Percentiles rank a stretch among this genome's conserved stretches.
These are phyloP conservation scores for Setaria italica DNA, from an alignment of 202 grass and related monocot genomes.

Conservation along the genomic window DNA sequence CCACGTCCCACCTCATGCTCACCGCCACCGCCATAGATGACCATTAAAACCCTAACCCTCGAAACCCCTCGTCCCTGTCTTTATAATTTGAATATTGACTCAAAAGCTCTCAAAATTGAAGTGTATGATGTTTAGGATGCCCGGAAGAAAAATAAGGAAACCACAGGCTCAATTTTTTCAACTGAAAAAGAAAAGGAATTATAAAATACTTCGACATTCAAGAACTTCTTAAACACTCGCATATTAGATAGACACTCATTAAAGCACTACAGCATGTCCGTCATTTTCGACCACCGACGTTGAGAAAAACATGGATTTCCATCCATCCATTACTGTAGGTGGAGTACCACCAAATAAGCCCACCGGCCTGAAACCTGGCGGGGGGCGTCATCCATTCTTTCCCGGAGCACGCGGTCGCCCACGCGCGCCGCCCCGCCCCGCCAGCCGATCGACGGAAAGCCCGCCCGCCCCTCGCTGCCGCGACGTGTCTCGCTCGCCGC, in stretches of 20 bases:
- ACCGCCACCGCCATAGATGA: too few relatives aligned
- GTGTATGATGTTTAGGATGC: too few relatives aligned
- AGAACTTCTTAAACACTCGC: too few relatives aligned
- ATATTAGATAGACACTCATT: neutral
- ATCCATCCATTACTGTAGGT: neutral
- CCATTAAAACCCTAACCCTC: too few relatives aligned
- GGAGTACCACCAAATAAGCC: neutral
- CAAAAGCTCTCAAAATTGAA: too few relatives aligned
- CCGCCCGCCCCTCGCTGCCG: neutral
- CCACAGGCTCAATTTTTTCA: too few relatives aligned
- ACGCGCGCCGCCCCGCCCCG: neutral
- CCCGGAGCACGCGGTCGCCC: neutral
- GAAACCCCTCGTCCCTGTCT: too few relatives aligned
- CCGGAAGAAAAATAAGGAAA: too few relatives aligned
- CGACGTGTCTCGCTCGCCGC: constrained; percentile 37
- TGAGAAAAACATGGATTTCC: neutral
- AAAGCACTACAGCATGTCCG: neutral
- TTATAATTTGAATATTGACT: too few relatives aligned
- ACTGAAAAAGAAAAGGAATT: too few relatives aligned
- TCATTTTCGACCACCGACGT: neutral
- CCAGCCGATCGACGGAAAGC: constrained; percentile 2
- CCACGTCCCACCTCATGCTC: too few relatives aligned
- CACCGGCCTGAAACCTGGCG: neutral
- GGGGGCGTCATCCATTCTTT: neutral
- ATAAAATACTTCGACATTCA: too few relatives aligned